A percentile compares a stretch with the other conserved stretches of the same genome.
These are phyloP conservation scores for Amanita jacksonii DNA, from an alignment of 768 basidiomycete genomes.

Conservation along the genomic window DNA sequence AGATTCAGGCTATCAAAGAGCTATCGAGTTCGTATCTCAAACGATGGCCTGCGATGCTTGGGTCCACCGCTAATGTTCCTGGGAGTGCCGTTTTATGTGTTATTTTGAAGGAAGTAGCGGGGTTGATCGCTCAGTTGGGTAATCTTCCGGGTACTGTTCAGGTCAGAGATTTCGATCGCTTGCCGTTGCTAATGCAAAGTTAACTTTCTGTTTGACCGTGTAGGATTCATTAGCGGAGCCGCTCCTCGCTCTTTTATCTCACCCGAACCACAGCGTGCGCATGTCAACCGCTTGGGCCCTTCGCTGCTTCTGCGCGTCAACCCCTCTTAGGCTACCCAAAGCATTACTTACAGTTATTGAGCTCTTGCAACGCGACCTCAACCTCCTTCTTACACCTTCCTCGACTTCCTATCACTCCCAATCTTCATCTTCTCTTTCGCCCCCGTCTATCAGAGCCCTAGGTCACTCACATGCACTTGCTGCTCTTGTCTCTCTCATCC, in stretches of 20 bases:
- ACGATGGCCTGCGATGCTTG: constrained; percentile 90
- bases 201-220: neutral
- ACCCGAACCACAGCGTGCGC: constrained; percentile 83
- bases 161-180: constrained; percentile 28
- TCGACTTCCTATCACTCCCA: constrained; percentile 21
- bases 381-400: constrained; percentile 59
- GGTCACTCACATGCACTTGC: constrained; percentile 90
- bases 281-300: constrained; percentile 82
- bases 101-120: constrained; percentile 75
- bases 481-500: constrained; percentile 77
- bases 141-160: constrained; percentile 88
- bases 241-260: constrained; percentile 72
- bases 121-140: constrained; percentile 79
- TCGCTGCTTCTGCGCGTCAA: constrained; percentile 83
- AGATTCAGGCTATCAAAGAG: constrained; percentile 86
- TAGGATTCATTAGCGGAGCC: constrained; percentile 83
- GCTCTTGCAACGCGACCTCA: constrained; percentile 76
- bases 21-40: constrained; percentile 74
- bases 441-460: constrained; percentile 40
- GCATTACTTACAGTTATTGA: constrained; percentile 71
- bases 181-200: no score
- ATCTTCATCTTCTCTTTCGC: constrained; percentile 1
- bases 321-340: constrained; percentile 77
- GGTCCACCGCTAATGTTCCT: constrained; percentile 51
- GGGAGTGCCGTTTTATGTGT: constrained; percentile 58